These are phyloP conservation scores for Aspergillus fischeri DNA, from an alignment of 2,329 filamentous ascomycete species.

Conservation along the genomic window DNA sequence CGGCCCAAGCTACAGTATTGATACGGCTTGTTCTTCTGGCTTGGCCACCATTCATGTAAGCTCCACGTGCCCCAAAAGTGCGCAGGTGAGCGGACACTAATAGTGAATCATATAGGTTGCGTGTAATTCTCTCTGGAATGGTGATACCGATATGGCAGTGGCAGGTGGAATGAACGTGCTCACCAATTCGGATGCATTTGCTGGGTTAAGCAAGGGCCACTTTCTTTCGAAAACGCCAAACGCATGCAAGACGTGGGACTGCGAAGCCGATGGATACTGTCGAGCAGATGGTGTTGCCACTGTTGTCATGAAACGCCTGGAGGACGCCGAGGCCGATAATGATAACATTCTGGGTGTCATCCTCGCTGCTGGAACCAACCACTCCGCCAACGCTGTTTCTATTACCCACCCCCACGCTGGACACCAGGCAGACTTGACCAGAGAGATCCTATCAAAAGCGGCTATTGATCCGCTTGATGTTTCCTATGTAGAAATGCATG, in stretches of 20 bases:
- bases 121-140: constrained; percentile 67
- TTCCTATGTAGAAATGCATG: constrained; percentile 39
- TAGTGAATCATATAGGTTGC: constrained; percentile 45
- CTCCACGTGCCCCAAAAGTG: no score
- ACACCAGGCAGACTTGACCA: constrained; percentile 32
- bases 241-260: constrained; percentile 47
- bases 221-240: constrained; percentile 34
- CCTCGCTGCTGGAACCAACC: constrained; percentile 30
- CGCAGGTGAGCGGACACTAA: no score
- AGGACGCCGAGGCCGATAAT: constrained; percentile 49
- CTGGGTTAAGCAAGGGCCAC: constrained; percentile 59
- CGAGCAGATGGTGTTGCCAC: constrained; percentile 49
- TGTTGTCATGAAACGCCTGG: constrained; percentile 49
- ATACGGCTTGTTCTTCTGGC: constrained; percentile 72
- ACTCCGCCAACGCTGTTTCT: constrained; percentile 33
- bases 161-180: constrained; percentile 70
- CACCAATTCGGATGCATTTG: constrained; percentile 74
- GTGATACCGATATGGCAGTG: constrained; percentile 74
- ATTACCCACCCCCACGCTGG: constrained; percentile 43
- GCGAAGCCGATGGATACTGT: constrained; percentile 53
- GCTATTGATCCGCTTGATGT: constrained; percentile 36
- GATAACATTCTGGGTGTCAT: constrained; percentile 43
- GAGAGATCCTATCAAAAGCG: constrained; percentile 32
- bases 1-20: constrained; percentile 66
- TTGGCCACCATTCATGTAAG: constrained; percentile 57